Conservation (phyloP, 768 basidiomycete genomes). For the Termitomyces sp. region DNA sequence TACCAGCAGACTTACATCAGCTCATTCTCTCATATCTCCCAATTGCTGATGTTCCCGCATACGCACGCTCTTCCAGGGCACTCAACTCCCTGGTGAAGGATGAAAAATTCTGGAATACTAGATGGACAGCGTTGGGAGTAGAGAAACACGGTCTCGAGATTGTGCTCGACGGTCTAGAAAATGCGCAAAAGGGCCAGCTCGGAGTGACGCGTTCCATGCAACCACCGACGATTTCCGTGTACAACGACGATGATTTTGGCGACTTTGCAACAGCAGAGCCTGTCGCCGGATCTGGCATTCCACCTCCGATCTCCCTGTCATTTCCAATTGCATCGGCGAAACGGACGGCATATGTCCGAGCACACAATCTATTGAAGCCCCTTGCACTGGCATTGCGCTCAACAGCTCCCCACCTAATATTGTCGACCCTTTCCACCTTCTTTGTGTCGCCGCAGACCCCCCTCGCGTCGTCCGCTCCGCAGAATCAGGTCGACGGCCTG, state of each 20-base stretch:
- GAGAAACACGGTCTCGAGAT: constrained; percentile 31
- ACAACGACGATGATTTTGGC: constrained; percentile 16
- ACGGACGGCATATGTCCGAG: constrained; percentile 50
- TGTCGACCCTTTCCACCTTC: constrained; percentile 47
- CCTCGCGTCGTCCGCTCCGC: constrained; percentile 1
- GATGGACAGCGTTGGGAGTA: constrained; percentile 57
- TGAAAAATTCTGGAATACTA: constrained; percentile 72
- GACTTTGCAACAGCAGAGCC: constrained; percentile 13
- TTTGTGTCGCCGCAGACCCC: constrained; percentile 18
- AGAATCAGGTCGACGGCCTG: constrained; percentile 13
- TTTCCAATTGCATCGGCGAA: constrained; percentile 22
- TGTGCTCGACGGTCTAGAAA: constrained; percentile 47
- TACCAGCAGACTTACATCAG: constrained; percentile 75
- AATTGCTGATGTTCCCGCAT: constrained; percentile 74
- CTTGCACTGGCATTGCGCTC: constrained; percentile 47
- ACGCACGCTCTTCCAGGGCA: constrained; percentile 62
- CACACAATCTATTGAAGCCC: constrained; percentile 57
- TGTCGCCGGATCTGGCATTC: constrained; percentile 12
- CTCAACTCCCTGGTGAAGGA: constrained; percentile 58
- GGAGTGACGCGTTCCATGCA: constrained; percentile 21
- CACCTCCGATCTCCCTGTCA: constrained; percentile 11
- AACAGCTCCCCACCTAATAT: constrained; percentile 59
- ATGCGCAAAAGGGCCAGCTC: constrained; percentile 83
- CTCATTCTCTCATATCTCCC: constrained; percentile 69
- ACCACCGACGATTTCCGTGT: constrained; percentile 1